These are phyloP conservation scores for Penicillium goetzii DNA, from an alignment of 495 filamentous ascomycete species.

Conservation along the genomic window DNA sequence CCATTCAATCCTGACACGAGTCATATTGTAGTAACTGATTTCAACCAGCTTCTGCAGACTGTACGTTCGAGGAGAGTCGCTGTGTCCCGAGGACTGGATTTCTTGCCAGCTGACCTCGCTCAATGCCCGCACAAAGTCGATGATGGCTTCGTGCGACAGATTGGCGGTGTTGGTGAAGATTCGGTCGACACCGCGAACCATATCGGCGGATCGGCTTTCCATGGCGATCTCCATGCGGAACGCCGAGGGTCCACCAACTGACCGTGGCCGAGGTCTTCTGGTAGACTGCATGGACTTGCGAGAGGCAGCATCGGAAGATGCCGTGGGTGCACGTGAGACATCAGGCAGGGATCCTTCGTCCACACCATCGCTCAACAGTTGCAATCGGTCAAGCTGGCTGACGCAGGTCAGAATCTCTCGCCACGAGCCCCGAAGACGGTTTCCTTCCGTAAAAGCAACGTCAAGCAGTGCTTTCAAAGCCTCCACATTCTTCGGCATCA, in stretches of 20 bases:
- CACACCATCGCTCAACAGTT: slow-evolving; percentile 91
- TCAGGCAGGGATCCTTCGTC: slow-evolving; percentile 92
- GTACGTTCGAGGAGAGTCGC: slow-evolving; percentile 91
- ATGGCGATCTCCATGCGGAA: slow-evolving; percentile 88
- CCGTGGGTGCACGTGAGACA: slow-evolving; percentile 77
- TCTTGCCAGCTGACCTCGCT: slow-evolving; percentile 99
- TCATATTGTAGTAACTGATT: slow-evolving; percentile 99
- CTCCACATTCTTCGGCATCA: slow-evolving; percentile 95
- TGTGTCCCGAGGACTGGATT: slow-evolving; percentile 94
- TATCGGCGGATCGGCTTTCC: slow-evolving; percentile 88
- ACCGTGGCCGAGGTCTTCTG: slow-evolving; percentile 65
- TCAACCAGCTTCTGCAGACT: slow-evolving; percentile 97
- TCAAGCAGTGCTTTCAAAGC: slow-evolving; percentile 89
- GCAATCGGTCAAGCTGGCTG: slow-evolving; percentile 92
- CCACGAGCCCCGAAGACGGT: slow-evolving; percentile 87
- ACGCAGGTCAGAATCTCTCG: slow-evolving; percentile 93
- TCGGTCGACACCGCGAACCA: slow-evolving; percentile 88
- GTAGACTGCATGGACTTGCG: slow-evolving; percentile 70
- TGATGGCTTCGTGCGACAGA: slow-evolving; percentile 90
- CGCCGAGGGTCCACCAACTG: slow-evolving; percentile 62
- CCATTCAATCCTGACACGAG: slow-evolving; percentile 96
- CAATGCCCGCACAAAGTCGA: slow-evolving; percentile 92
- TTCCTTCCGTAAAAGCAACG: slow-evolving; percentile 88
- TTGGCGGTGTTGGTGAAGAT: slow-evolving; percentile 97
- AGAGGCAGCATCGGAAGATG: slow-evolving; percentile 39